Conservation (phyloP, 768 basidiomycete species). For the Podaxis pistillaris region DNA sequence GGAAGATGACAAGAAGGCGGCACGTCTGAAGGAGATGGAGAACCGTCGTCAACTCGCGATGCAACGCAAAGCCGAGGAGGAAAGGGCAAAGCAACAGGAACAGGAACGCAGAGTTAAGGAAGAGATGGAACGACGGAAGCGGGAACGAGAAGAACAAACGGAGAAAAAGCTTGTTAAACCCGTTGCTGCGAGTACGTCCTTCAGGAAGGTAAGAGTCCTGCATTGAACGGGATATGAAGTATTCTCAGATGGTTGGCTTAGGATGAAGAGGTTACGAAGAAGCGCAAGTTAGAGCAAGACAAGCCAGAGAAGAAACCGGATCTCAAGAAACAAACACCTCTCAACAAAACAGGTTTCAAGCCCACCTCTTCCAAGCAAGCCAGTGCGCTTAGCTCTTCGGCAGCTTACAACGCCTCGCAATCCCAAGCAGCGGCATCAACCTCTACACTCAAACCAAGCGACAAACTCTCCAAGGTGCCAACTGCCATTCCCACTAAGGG, state of each 20-base stretch:
- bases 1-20: constrained; percentile 76
- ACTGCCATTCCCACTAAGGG: constrained; percentile 32
- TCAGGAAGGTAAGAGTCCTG: constrained; percentile 50
- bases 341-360: constrained; percentile 49
- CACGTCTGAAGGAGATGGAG: constrained; percentile 79
- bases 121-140: constrained; percentile 74
- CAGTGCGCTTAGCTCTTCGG: constrained; percentile 37
- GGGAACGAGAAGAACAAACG: constrained; percentile 76
- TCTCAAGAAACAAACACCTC: constrained; percentile 51
- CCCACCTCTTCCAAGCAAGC: constrained; percentile 49
- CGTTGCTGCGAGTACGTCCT: constrained; percentile 20
- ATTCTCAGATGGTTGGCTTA: constrained; percentile 23
- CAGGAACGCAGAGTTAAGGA: constrained; percentile 73
- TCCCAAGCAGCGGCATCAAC: constrained; percentile 15
- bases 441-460: constrained; percentile 35
- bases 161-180: constrained; percentile 64
- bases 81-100: constrained; percentile 58
- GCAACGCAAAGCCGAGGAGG: constrained; percentile 79
- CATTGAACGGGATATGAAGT: neutral
- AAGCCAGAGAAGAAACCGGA: constrained; percentile 24
- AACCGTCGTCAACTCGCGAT: constrained; percentile 66
- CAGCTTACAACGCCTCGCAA: constrained; percentile 35
- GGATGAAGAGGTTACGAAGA: constrained; percentile 74
- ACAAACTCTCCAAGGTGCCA: constrained; percentile 25
- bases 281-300: constrained; percentile 53